These are phyloP conservation scores for Rosa persica DNA, from an alignment of 306 rosid species.

Conservation along the genomic window DNA sequence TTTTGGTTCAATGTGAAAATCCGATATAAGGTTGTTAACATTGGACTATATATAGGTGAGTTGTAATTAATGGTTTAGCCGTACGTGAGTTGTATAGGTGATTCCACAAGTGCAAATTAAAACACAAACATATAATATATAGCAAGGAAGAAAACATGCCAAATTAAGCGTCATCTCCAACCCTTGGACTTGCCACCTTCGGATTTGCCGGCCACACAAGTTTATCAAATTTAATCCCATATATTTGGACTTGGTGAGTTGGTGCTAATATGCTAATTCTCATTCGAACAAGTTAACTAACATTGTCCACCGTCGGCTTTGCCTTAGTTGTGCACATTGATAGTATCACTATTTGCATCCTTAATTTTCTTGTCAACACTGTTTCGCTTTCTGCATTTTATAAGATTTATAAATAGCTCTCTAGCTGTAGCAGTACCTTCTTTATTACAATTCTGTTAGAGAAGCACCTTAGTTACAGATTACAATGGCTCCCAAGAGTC, in stretches of 20 bases:
- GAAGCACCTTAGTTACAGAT: neutral
- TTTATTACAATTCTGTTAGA: neutral
- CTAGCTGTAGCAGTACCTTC: neutral
- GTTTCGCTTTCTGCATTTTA: neutral
- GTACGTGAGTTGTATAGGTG: neutral
- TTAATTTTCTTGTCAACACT: neutral
- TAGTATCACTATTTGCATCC: neutral
- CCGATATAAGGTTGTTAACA: neutral
- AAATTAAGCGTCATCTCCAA: neutral
- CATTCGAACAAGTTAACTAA: neutral
- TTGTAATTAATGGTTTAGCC: neutral
- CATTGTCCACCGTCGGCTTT: conserved; percentile 7
- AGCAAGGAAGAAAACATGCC: neutral
- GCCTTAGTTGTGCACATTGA: neutral
- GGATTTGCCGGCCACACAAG: conserved; percentile 11
- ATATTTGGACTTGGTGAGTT: neutral
- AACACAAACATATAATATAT: neutral
- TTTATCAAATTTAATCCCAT: neutral
- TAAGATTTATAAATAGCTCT: neutral
- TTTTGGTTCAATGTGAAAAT: neutral
- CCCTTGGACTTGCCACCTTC: neutral
- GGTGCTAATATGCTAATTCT: neutral
- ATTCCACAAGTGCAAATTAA: neutral
- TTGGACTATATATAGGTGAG: neutral
- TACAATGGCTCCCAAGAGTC: conserved; percentile 40